Conservation (phyloP, 768 basidiomycete species). For the Cyathus striatus region DNA sequence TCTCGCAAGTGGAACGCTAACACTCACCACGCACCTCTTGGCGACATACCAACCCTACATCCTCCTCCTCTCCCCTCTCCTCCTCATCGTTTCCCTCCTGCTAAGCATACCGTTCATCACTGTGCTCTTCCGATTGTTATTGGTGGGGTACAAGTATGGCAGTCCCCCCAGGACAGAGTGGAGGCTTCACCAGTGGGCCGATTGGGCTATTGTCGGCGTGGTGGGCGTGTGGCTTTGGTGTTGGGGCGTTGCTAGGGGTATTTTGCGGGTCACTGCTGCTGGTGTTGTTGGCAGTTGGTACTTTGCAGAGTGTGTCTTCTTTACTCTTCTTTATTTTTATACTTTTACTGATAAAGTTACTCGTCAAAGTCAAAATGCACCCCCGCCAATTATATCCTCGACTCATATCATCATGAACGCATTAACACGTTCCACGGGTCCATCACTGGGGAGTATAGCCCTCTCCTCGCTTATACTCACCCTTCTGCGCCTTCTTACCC, state of each 20-base stretch:
- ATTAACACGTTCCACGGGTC: conserved; percentile 71
- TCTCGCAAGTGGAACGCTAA: conserved; percentile 51
- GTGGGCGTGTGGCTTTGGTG: conserved; percentile 64
- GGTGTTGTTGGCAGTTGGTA: conserved; percentile 93
- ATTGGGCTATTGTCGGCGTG: conserved; percentile 47
- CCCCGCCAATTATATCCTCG: conserved; percentile 46
- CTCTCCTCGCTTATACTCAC: conserved; percentile 77
- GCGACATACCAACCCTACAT: conserved; percentile 64
- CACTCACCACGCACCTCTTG: conserved; percentile 65
- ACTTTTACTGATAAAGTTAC: too few species aligned
- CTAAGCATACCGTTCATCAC: conserved; percentile 77
- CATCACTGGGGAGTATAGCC: conserved; percentile 76
- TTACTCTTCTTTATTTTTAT: not conserved
- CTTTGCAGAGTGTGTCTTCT: conserved; percentile 47
- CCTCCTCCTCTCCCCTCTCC: conserved; percentile 66
- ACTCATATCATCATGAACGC: conserved; percentile 77
- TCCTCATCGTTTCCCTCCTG: conserved; percentile 64
- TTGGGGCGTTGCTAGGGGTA: conserved; percentile 76
- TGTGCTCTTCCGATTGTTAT: conserved; percentile 69
- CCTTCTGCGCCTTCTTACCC: conserved; percentile 51
- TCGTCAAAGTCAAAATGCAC: conserved; percentile 22
- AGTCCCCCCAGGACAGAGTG: conserved; percentile 26
- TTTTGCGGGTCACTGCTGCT: conserved; percentile 70
- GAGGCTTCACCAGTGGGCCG: conserved; percentile 33
- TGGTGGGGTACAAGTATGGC: conserved; percentile 51